A percentile compares a stretch with the other conserved stretches of the same genome.
phyloP scores from a whole-genome alignment of 208 protist genomes.

The Acanthamoeba royreba region DNA sequence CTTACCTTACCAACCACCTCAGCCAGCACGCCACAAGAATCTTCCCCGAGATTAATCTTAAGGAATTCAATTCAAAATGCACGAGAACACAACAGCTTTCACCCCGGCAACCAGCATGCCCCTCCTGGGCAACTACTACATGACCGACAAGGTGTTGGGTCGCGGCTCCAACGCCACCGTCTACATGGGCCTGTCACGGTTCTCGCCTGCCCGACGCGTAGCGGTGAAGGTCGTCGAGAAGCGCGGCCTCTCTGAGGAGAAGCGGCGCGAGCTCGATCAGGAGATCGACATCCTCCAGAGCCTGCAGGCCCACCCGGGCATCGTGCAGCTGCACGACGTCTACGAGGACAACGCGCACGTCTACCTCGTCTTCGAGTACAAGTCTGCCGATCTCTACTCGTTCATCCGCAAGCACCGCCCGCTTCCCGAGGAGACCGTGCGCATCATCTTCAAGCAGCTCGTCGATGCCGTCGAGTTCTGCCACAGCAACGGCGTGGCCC shows the following conservation, averaged over 20 bases:
- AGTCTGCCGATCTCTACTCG: constrained; percentile 3
- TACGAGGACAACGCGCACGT: background rate
- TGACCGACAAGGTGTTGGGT: background rate
- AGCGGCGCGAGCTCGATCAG: background rate
- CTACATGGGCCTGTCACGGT: background rate
- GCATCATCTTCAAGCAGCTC: constrained; percentile 46
- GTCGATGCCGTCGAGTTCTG: constrained; percentile 38
- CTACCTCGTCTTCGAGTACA: background rate
- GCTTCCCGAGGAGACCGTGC: background rate
- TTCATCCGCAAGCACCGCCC: background rate
- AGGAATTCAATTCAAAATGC: too few relatives aligned
- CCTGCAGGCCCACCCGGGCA: background rate
- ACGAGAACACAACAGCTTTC: background rate
- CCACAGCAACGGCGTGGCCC: background rate
- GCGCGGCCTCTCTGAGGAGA: background rate
- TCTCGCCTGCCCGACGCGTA: background rate
- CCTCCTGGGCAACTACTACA: background rate
- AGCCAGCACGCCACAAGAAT: too few relatives aligned
- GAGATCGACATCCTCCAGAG: background rate
- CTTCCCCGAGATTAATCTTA: too few relatives aligned
- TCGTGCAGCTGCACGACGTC: background rate
- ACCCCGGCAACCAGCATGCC: background rate
- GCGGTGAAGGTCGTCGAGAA: background rate
- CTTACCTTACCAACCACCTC: too few relatives aligned
- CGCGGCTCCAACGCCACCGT: background rate